phyloP scores from a whole-genome alignment of 352 stramenopile species.

The Globisporangium splendens region DNA sequence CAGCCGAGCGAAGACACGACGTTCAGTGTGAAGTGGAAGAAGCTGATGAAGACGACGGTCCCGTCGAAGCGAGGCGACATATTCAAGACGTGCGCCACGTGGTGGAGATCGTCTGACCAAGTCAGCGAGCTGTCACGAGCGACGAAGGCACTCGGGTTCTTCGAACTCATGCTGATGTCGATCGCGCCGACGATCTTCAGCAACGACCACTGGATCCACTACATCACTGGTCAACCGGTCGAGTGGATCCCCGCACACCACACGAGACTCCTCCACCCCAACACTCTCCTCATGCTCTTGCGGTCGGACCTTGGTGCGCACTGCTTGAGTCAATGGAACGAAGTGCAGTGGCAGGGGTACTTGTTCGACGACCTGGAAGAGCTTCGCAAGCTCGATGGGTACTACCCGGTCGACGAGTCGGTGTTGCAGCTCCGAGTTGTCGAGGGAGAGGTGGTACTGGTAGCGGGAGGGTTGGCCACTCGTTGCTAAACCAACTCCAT shows the following conservation, averaged over 20 bases:
- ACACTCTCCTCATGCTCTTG: too few species aligned
- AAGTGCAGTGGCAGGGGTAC: slow-evolving; percentile 6
- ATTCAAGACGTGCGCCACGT: not conserved
- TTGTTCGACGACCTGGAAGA: slow-evolving; percentile 7
- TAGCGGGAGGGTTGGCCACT: not conserved
- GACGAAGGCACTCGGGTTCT: slow-evolving; percentile 6
- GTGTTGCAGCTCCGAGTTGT: not conserved
- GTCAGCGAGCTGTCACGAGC: not conserved
- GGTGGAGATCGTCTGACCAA: slow-evolving; percentile 4
- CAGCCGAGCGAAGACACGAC: too few species aligned
- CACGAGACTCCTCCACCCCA: too few species aligned
- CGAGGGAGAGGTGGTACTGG: not conserved
- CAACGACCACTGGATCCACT: slow-evolving; percentile 15
- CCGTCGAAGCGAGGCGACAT: not conserved
- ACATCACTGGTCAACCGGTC: slow-evolving; percentile 8
- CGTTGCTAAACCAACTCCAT: not conserved
- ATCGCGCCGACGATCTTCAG: slow-evolving; percentile 3
- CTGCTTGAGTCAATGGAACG: too few species aligned
- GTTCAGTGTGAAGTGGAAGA: too few species aligned
- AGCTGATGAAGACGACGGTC: too few species aligned
- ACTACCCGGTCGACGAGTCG: not conserved
- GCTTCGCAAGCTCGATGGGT: not conserved
- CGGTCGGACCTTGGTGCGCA: too few species aligned
- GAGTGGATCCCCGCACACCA: too few species aligned
- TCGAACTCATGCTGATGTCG: slow-evolving; percentile 12